These are phyloP conservation scores for Chlamydomonas urium DNA, from an alignment of 139 green algal species.

Conservation along the genomic window DNA sequence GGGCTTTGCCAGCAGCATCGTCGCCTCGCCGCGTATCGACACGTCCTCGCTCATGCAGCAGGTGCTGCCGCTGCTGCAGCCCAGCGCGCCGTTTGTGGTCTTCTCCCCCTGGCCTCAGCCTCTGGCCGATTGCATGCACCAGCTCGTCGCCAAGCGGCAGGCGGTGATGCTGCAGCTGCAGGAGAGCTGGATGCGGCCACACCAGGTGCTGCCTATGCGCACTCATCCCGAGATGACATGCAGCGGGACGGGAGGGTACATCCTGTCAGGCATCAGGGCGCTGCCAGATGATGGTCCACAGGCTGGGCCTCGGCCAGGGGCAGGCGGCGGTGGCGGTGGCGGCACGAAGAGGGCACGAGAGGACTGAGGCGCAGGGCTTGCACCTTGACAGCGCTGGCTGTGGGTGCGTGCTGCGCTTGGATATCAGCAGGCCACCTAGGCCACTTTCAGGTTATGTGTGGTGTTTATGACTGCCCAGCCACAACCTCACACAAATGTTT, in stretches of 20 bases:
- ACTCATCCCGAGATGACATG: conserved; percentile 82
- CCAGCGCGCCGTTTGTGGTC: conserved; percentile 68
- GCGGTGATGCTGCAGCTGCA: conserved; percentile 58
- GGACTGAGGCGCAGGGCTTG: no score
- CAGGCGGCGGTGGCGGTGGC: no score
- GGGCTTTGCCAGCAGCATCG: conserved; percentile 66
- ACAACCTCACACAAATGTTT: no score
- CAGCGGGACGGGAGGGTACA: conserved; percentile 72
- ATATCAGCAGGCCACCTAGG: no score
- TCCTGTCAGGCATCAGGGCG: conserved; percentile 64
- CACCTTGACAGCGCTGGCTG: no score
- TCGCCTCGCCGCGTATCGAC: conserved; percentile 51
- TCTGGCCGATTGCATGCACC: conserved; percentile 54
- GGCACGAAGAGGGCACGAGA: no score
- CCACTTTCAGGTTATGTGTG: no score
- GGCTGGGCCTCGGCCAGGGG: no score
- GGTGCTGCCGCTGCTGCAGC: conserved; percentile 67
- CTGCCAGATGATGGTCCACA: not conserved
- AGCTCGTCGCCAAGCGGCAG: conserved; percentile 20
- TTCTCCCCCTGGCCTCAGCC: conserved; percentile 57
- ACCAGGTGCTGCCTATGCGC: conserved; percentile 71
- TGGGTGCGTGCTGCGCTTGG: no score
- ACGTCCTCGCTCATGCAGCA: conserved; percentile 42
- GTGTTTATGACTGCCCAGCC: no score
- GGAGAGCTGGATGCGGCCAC: conserved; percentile 72